A percentile compares a stretch with the other conserved stretches of the same genome.
Evolutionary conservation across 495 filamentous ascomycete species (phyloP).

Genomic region (Paragyromitra xinjiangensis): DNA sequence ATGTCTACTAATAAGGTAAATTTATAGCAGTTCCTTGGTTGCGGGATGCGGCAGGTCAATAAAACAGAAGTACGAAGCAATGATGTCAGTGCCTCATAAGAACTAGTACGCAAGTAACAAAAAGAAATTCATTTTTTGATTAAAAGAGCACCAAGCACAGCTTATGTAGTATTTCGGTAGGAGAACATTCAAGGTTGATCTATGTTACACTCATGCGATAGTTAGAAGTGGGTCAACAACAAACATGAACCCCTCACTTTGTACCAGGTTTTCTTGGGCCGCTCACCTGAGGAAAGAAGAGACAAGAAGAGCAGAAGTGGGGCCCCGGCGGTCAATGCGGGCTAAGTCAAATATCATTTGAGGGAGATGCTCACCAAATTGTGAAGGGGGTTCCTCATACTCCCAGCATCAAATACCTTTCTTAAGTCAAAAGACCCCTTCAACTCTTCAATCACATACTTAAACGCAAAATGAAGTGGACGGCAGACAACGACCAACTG

Average conservation of each 20-base stretch:
- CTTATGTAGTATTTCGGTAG: slow-evolving; percentile 18
- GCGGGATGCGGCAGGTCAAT: slow-evolving; percentile 25
- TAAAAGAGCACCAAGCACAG: slow-evolving; percentile 34
- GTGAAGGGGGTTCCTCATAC: neutral
- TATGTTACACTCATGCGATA: slow-evolving; percentile 20
- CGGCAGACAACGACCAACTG: slow-evolving; percentile 48
- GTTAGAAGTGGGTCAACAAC: neutral
- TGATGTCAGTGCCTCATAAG: slow-evolving; percentile 13
- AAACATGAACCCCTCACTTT: neutral
- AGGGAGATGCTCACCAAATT: slow-evolving; percentile 2
- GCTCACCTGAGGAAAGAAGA: neutral
- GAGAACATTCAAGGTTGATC: slow-evolving; percentile 21
- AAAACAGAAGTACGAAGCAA: neutral
- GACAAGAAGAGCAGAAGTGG: slow-evolving; percentile 16
- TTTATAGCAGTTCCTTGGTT: slow-evolving; percentile 33
- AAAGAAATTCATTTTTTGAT: slow-evolving; percentile 3
- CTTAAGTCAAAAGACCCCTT: slow-evolving; percentile 6
- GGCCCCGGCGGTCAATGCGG: slow-evolving; percentile 4
- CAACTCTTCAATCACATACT: slow-evolving; percentile 1
- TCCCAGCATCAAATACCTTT: slow-evolving; percentile 1
- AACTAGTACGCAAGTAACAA: slow-evolving; percentile 9
- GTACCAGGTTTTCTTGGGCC: neutral
- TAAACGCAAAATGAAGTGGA: slow-evolving; percentile 47
- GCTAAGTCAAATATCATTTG: slow-evolving; percentile 7
- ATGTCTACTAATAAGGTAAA: slow-evolving; percentile 3